Evolutionary conservation across 306 rosid species (phyloP).

Genomic region (Lagenaria siceraria): DNA sequence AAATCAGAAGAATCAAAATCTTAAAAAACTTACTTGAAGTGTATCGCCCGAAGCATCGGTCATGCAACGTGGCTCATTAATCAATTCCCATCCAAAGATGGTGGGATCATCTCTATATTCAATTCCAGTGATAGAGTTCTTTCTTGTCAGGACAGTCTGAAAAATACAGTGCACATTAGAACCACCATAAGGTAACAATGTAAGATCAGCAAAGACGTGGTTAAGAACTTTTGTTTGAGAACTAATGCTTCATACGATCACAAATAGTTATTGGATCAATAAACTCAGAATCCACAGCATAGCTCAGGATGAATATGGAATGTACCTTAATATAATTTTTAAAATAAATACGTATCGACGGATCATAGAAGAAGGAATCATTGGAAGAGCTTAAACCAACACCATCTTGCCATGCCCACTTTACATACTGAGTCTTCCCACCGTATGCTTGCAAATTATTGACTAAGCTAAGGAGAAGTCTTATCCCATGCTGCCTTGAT

Average conservation of each 20-base stretch:
- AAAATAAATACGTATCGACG: slow-evolving; percentile 71
- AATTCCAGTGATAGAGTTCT: slow-evolving; percentile 64
- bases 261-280: background rate
- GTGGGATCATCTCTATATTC: slow-evolving; percentile 87
- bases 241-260: background rate
- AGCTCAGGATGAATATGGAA: background rate
- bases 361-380: slow-evolving; percentile 96
- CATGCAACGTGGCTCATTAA: slow-evolving; percentile 92
- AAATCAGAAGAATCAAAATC: slow-evolving; percentile 3
- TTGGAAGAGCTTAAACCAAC: slow-evolving; percentile 79
- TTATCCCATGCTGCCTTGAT: slow-evolving; percentile 62
- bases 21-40: slow-evolving; percentile 69
- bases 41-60: slow-evolving; percentile 93
- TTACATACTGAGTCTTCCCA: slow-evolving; percentile 91
- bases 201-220: background rate
- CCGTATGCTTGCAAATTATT: slow-evolving; percentile 88
- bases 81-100: slow-evolving; percentile 95
- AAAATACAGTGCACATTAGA: slow-evolving; percentile 3
- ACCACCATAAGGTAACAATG: background rate
- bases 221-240: background rate
- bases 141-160: slow-evolving; percentile 81
- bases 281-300: background rate
- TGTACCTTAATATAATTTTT: slow-evolving; percentile 70
- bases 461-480: slow-evolving; percentile 85
- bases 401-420: slow-evolving; percentile 99